Conservation (phyloP, 2,329 filamentous ascomycete genomes). For the Tothia fuscella region DNA sequence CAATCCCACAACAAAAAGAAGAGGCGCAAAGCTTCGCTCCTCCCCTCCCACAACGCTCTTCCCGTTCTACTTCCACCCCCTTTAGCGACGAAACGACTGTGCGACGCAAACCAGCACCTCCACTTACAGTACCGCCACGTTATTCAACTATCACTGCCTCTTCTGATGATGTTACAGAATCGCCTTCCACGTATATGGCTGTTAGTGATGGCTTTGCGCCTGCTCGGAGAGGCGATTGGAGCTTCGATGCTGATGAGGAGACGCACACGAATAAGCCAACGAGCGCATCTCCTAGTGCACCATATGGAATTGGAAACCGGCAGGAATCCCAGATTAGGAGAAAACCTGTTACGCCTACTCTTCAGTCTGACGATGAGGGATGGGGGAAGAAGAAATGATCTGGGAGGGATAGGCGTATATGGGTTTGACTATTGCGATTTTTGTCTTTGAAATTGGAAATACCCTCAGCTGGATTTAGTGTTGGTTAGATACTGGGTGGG, state of each 20-base stretch:
- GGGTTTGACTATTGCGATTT: no score
- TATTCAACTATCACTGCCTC: background rate
- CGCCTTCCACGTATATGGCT: conserved; percentile 4
- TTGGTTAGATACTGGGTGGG: no score
- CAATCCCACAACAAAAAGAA: background rate
- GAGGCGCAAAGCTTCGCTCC: background rate
- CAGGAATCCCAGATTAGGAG: background rate
- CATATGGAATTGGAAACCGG: background rate
- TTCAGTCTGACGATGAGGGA: background rate
- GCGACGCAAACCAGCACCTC: conserved; percentile 2
- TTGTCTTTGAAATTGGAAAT: no score
- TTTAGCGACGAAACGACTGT: background rate
- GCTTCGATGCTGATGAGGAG: conserved; percentile 7
- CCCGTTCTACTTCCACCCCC: background rate
- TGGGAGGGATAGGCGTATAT: no score
- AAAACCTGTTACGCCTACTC: background rate
- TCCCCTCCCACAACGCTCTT: background rate
- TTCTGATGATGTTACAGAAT: conserved; percentile 4
- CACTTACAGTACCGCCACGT: conserved; percentile 1
- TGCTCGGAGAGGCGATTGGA: conserved; percentile 5
- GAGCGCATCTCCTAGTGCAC: no score
- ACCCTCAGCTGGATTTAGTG: no score
- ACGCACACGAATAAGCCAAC: no score
- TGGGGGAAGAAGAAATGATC: background rate
- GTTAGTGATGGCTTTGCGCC: conserved; percentile 6